Percentiles rank a stretch among this genome's conserved stretches.
Evolutionary conservation across 1,139 yeast genomes (phyloP).

Genomic region (Torulaspora pretoriensis): DNA sequence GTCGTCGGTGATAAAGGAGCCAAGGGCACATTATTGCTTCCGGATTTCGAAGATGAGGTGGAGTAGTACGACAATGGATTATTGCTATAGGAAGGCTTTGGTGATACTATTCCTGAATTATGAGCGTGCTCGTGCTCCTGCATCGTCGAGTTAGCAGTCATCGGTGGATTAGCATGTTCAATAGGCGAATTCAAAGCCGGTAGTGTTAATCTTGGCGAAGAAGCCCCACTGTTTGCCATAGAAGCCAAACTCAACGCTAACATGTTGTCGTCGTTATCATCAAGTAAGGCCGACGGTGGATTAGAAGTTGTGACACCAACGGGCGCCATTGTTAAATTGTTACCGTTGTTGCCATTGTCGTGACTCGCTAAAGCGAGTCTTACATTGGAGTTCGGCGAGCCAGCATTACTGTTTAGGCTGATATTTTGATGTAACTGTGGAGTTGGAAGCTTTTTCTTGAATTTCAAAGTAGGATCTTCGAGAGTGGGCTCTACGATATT

Average conservation of each 20-base stretch:
- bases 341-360: conserved; percentile 10
- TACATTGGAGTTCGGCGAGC: conserved; percentile 8
- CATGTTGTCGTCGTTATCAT: conserved; percentile 36
- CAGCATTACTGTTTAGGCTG: conserved; percentile 7
- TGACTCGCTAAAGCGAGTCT: conserved; percentile 4
- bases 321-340: conserved; percentile 9
- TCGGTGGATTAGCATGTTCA: conserved; percentile 15
- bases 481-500: conserved; percentile 37
- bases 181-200: conserved; percentile 30
- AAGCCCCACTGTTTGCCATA: conserved; percentile 36
- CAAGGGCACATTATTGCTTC: conserved; percentile 13
- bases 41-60: conserved; percentile 11
- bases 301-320: conserved; percentile 13
- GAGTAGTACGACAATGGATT: conserved; percentile 22
- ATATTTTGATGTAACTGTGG: conserved; percentile 12
- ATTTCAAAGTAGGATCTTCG: conserved; percentile 33
- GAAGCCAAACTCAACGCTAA: conserved; percentile 36
- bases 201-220: conserved; percentile 33
- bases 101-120: conserved; percentile 22
- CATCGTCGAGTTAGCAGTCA: conserved; percentile 3
- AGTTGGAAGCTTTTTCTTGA: conserved; percentile 22
- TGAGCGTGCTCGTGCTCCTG: conserved; percentile 11
- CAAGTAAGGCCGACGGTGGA: conserved; percentile 24
- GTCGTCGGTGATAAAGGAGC: conserved; percentile 21
- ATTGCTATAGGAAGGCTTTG: conserved; percentile 25